Conservation (phyloP, 1,139 yeast genomes). For the Yamadazyma triangularis region DNA sequence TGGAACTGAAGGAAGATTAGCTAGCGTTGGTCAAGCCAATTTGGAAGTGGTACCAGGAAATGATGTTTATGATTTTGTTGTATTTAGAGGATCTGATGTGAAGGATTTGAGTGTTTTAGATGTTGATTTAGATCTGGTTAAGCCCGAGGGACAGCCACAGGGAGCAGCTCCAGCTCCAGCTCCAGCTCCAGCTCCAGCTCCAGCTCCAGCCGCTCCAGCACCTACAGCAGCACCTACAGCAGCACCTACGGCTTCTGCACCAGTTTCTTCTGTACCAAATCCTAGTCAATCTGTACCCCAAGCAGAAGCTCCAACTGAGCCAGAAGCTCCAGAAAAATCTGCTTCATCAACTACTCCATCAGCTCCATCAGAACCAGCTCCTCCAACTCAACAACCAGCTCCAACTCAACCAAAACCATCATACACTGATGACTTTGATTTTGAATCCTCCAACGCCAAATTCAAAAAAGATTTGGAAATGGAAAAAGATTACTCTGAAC, state of each 20-base stretch:
- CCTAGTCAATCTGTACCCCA: background rate
- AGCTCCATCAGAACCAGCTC: conserved; percentile 8
- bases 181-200: conserved; percentile 4
- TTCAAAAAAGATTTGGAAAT: conserved; percentile 36
- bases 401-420: conserved; percentile 7
- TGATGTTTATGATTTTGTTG: conserved; percentile 74
- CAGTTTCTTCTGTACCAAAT: conserved; percentile 4
- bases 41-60: conserved; percentile 73
- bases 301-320: conserved; percentile 4
- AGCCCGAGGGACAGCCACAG: conserved; percentile 23
- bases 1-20: conserved; percentile 90
- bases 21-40: conserved; percentile 51
- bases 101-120: conserved; percentile 85
- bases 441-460: conserved; percentile 66
- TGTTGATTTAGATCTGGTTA: conserved; percentile 50
- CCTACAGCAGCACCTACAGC: conserved; percentile 7
- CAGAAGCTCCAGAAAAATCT: conserved; percentile 7
- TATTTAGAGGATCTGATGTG: conserved; percentile 89
- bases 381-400: conserved; percentile 10
- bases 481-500: conserved; percentile 15
- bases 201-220: conserved; percentile 8
- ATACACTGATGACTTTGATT: conserved; percentile 43
- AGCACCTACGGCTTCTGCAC: conserved; percentile 5
- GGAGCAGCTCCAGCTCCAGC: conserved; percentile 7
- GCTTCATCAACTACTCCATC: conserved; percentile 6